Conservation (phyloP, 768 basidiomycete species). For the Tylopilus felleus region DNA sequence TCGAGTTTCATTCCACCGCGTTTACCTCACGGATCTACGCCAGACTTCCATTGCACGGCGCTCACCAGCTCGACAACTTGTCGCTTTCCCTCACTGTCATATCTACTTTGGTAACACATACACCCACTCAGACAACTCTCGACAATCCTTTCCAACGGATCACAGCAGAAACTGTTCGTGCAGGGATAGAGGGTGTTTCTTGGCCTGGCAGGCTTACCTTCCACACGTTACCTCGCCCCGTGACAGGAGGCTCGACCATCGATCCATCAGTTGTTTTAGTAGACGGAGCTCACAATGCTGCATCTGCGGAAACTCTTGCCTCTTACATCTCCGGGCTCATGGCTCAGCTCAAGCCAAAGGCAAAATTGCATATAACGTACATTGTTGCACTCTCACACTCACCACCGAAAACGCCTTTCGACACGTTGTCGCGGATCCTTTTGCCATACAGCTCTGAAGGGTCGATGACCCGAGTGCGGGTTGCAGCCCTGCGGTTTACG, state of each 20-base stretch:
- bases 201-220: constrained; percentile 91
- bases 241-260: constrained; percentile 10
- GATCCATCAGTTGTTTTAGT: constrained; percentile 52
- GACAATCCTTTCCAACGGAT: constrained; percentile 31
- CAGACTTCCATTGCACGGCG: constrained; percentile 66
- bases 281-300: constrained; percentile 93
- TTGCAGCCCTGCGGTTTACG: constrained; percentile 63
- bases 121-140: constrained; percentile 26
- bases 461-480: constrained; percentile 34
- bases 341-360: constrained; percentile 18
- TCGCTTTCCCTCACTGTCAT: constrained; percentile 63
- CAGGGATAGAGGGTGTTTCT: constrained; percentile 54
- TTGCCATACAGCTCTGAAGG: constrained; percentile 32
- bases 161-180: constrained; percentile 44
- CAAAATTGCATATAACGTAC: constrained; percentile 53
- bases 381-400: constrained; percentile 83
- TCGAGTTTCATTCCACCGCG: constrained; percentile 41
- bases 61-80: constrained; percentile 86
- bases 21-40: constrained; percentile 46
- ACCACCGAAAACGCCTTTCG: constrained; percentile 73
- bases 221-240: constrained; percentile 34
- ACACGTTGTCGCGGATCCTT: constrained; percentile 71
- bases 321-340: constrained; percentile 48
- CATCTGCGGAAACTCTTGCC: constrained; percentile 66
- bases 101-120: constrained; percentile 48